A percentile compares a stretch with the other conserved stretches of the same genome.
Conservation (phyloP, 257 asterid genomes). For the Capsicum chinense region DNA sequence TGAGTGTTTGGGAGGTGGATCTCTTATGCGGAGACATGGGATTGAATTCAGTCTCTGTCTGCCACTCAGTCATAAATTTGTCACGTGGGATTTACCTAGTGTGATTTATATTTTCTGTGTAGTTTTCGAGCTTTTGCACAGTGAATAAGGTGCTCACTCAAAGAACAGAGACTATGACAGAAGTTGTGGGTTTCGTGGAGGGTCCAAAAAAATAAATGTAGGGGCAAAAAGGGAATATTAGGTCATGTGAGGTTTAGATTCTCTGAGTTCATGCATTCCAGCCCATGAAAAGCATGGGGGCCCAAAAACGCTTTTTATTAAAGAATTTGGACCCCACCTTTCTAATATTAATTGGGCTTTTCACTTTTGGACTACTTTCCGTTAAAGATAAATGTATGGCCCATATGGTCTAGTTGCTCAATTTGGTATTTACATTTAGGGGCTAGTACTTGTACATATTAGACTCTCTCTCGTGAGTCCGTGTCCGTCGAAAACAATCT, state of each 20-base stretch:
- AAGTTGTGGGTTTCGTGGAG: too few relatives aligned
- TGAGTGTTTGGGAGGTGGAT: too few relatives aligned
- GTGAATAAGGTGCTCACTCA: too few relatives aligned
- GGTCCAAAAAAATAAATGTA: background rate
- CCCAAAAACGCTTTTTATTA: background rate
- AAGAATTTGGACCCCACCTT: constrained; percentile 27
- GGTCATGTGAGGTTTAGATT: constrained; percentile 21
- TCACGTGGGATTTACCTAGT: too few relatives aligned
- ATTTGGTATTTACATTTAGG: background rate
- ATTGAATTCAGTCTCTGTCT: too few relatives aligned
- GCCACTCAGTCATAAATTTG: too few relatives aligned
- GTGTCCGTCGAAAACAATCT: background rate
- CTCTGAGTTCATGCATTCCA: constrained; percentile 35
- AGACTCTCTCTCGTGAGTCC: background rate
- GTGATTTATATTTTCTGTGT: too few relatives aligned
- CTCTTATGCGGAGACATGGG: too few relatives aligned
- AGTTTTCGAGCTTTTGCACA: too few relatives aligned
- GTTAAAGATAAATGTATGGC: background rate
- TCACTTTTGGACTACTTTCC: background rate
- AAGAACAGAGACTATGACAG: too few relatives aligned
- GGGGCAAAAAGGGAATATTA: constrained; percentile 9
- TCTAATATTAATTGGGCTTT: background rate
- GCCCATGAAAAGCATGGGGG: constrained; percentile 35
- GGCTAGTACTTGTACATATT: background rate
- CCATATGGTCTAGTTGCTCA: constrained; percentile 25